A percentile compares a stretch with the other conserved stretches of the same genome.
Evolutionary conservation across 805 yeast genomes (phyloP).

Genomic region (Pichia californica): DNA sequence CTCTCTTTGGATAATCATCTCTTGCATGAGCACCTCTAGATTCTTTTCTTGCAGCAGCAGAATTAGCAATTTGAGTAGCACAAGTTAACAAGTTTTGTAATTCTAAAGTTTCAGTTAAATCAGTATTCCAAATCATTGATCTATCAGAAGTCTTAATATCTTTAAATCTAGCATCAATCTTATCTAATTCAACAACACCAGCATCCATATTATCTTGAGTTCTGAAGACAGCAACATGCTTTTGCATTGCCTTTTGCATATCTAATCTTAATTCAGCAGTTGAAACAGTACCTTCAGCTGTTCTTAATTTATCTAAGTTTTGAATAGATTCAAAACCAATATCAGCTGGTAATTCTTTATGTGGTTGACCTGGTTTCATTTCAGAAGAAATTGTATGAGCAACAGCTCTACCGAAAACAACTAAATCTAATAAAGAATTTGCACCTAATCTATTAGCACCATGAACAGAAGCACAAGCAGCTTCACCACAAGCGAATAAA

Average conservation of each 20-base stretch:
- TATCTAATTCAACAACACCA: conserved; percentile 76
- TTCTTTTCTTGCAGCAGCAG: conserved; percentile 94
- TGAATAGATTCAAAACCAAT: conserved; percentile 86
- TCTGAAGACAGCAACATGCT: conserved; percentile 95
- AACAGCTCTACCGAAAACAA: conserved; percentile 98
- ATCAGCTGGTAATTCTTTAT: conserved; percentile 74
- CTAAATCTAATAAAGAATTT: conserved; percentile 91
- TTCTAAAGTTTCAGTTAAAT: conserved; percentile 91
- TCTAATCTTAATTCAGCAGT: conserved; percentile 86
- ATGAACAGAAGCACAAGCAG: conserved; percentile 98
- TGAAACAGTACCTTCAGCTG: conserved; percentile 69
- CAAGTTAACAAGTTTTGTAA: conserved; percentile 94
- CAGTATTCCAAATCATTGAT: conserved; percentile 99
- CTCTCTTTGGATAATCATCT: conserved; percentile 95
- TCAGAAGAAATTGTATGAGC: conserved; percentile 84
- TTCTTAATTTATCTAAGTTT: conserved; percentile 83
- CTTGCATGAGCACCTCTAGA: conserved; percentile 99
- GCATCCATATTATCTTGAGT: conserved; percentile 84
- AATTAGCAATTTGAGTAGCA: conserved; percentile 90
- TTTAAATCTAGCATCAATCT: conserved; percentile 65
- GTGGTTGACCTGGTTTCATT: conserved; percentile 84
- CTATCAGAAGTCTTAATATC: conserved; percentile 87
- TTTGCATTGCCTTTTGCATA: conserved; percentile 96
- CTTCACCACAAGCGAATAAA: conserved; percentile 95
- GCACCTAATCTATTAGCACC: conserved; percentile 99